phyloP scores from a whole-genome alignment of 345 rosid species.

The Ceriops decandra region DNA sequence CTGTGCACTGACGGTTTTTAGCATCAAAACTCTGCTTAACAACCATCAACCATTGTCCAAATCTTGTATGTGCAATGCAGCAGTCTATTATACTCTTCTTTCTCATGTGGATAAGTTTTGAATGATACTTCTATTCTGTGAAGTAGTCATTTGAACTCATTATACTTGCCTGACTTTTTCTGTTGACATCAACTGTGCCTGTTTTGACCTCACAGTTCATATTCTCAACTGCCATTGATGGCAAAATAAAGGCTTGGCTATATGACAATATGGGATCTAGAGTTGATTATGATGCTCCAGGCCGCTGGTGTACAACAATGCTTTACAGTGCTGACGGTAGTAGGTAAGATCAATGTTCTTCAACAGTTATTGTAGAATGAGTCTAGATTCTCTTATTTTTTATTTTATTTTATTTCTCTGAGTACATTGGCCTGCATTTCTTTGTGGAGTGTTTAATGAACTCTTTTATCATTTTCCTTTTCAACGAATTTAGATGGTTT shows the following conservation, averaged over 20 bases:
- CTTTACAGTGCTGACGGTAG: slow-evolving; percentile 84
- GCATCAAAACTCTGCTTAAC: no score
- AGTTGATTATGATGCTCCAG: slow-evolving; percentile 83
- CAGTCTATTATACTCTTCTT: no score
- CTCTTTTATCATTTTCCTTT: not conserved
- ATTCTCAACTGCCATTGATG: slow-evolving; percentile 75
- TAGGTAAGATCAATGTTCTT: slow-evolving; percentile 39
- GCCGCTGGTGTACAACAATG: slow-evolving; percentile 76
- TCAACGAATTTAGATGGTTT: not conserved
- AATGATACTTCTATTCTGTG: no score
- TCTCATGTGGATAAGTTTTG: no score
- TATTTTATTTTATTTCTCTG: not conserved
- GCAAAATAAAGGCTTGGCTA: slow-evolving; percentile 88
- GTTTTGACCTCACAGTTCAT: slow-evolving; percentile 50
- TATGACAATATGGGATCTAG: slow-evolving; percentile 78
- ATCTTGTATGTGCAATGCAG: no score
- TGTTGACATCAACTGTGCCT: slow-evolving; percentile 10
- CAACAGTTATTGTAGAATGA: not conserved
- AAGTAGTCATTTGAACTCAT: not conserved
- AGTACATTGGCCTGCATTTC: not conserved
- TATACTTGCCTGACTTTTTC: not conserved
- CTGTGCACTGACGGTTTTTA: no score
- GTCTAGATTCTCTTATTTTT: not conserved
- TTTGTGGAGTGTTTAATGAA: not conserved
- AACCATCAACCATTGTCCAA: no score